Percentiles rank a stretch among this genome's conserved stretches.
Evolutionary conservation across 2,329 filamentous ascomycete genomes (phyloP).

Genomic region (Botrytis squamosa): DNA sequence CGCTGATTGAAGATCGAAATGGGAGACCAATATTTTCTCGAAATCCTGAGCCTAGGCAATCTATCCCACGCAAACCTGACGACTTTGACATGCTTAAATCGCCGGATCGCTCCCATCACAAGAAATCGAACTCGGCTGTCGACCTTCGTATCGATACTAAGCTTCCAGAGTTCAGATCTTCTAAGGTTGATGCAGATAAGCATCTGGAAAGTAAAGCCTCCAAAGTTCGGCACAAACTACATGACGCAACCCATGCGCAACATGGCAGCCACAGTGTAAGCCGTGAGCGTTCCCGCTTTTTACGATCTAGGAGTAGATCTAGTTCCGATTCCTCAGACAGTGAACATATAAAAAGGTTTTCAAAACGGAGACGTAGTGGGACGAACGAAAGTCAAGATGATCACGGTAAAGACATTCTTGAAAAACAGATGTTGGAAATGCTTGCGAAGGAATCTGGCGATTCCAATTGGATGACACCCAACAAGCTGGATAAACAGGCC

Average conservation of each 20-base stretch:
- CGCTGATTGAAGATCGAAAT: constrained; percentile 74
- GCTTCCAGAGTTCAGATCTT: constrained; percentile 38
- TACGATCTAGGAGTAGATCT: constrained; percentile 53
- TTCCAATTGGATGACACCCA: constrained; percentile 19
- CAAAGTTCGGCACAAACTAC: constrained; percentile 59
- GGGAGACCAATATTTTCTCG: constrained; percentile 70
- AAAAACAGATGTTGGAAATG: constrained; percentile 62
- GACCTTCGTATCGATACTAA: constrained; percentile 38
- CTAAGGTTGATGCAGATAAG: constrained; percentile 32
- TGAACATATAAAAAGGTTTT: constrained; percentile 42
- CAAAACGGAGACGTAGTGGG: constrained; percentile 44
- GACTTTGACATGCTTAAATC: constrained; percentile 26
- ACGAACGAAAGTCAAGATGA: constrained; percentile 48
- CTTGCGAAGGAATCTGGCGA: constrained; percentile 53
- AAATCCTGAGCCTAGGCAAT: constrained; percentile 40
- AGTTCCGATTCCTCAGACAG: constrained; percentile 61
- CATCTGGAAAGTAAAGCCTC: constrained; percentile 53
- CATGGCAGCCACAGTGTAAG: constrained; percentile 56
- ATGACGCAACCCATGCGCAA: constrained; percentile 48
- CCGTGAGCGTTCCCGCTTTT: constrained; percentile 53
- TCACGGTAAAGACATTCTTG: constrained; percentile 53
- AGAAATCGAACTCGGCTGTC: constrained; percentile 24
- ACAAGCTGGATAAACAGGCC: constrained; percentile 24
- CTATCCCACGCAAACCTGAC: constrained; percentile 26
- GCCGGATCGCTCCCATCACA: constrained; percentile 22